phyloP scores from a whole-genome alignment of 176 grass and related monocot species.

The Melocanna baccifera region DNA sequence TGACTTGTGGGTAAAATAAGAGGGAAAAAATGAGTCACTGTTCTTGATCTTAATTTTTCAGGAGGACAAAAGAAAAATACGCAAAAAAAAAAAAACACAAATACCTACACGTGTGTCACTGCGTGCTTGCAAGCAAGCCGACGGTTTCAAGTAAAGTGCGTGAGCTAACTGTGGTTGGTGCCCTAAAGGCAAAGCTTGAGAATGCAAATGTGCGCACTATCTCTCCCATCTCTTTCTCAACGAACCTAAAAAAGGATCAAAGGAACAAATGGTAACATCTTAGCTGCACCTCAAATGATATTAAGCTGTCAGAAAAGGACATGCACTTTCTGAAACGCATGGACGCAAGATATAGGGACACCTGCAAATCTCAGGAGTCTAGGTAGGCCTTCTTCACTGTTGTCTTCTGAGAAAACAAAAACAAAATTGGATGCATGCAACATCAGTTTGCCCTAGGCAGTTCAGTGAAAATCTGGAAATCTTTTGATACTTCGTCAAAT shows the following conservation, averaged over 20 bases:
- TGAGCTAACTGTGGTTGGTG: background rate
- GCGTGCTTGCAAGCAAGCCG: background rate
- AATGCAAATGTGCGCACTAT: background rate
- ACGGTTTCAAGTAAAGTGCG: conserved; percentile 34
- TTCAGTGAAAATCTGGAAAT: background rate
- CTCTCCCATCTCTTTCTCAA: conserved; percentile 28
- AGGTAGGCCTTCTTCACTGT: background rate
- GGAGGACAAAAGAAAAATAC: background rate
- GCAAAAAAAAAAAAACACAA: background rate
- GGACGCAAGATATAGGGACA: background rate
- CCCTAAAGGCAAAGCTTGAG: background rate
- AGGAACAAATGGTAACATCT: conserved; percentile 15
- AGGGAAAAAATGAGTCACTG: background rate
- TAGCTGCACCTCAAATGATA: conserved; percentile 37
- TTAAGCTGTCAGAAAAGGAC: conserved; percentile 53
- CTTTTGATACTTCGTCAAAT: background rate
- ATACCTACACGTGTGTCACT: background rate
- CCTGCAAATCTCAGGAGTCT: background rate
- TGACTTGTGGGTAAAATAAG: background rate
- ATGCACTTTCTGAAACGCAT: conserved; percentile 26
- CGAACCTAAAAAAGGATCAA: conserved; percentile 40
- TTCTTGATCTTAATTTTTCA: background rate
- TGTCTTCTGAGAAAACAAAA: background rate
- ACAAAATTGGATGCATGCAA: background rate
- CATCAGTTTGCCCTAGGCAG: background rate